Evolutionary conservation across 1,139 yeast genomes (phyloP).

Genomic region (Dujonia santamariae): DNA sequence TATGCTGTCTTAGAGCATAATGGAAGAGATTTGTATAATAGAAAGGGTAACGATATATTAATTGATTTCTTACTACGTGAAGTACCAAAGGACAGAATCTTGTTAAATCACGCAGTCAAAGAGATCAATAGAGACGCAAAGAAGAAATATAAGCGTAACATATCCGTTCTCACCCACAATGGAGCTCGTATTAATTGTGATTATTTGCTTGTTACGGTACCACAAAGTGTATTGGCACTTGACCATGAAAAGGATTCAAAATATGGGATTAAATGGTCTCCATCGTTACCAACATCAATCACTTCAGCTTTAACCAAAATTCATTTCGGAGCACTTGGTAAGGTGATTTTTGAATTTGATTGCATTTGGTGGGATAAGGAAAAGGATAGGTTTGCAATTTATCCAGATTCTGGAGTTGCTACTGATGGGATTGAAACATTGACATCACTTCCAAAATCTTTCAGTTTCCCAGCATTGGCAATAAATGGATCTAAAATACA

Average conservation of each 20-base stretch:
- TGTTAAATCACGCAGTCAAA: conserved; percentile 45
- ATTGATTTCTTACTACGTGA: conserved; percentile 38
- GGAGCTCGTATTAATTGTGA: conserved; percentile 31
- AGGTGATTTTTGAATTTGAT: conserved; percentile 71
- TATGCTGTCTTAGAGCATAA: conserved; percentile 63
- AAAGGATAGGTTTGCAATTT: conserved; percentile 50
- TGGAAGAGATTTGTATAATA: conserved; percentile 71
- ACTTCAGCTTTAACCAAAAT: conserved; percentile 43
- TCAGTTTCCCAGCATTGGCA: conserved; percentile 27
- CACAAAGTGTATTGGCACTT: conserved; percentile 61
- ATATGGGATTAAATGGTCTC: conserved; percentile 56
- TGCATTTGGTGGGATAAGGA: conserved; percentile 60
- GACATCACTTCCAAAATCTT: conserved; percentile 21
- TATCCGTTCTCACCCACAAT: not conserved
- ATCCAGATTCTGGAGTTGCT: conserved; percentile 26
- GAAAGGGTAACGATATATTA: conserved; percentile 55
- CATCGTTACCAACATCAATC: conserved; percentile 51
- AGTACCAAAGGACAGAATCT: conserved; percentile 40
- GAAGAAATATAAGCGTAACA: not conserved
- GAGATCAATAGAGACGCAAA: conserved; percentile 24
- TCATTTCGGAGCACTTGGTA: conserved; percentile 74
- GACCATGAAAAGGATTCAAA: conserved; percentile 28
- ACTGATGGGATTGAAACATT: conserved; percentile 8
- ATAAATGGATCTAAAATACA: conserved; percentile 30
- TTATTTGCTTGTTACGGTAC: conserved; percentile 68